Base-by-base conservation (phyloP, 1,284 basidiomycete species). In the Boletus sp. region DNA sequence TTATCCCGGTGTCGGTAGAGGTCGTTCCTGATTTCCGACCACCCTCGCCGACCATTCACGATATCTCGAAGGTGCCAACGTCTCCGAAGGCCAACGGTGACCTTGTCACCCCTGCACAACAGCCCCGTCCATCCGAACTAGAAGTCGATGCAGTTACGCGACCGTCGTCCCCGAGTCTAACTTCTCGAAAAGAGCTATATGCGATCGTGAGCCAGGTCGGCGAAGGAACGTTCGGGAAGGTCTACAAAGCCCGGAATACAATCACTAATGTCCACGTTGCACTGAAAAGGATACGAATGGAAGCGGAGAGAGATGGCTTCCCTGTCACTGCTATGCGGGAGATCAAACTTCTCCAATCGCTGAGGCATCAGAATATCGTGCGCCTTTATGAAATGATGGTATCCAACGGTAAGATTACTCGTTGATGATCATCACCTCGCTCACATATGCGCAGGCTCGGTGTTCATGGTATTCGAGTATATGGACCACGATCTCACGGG, bases 401-500 rank as follows among this genome's bases (percentile, higher is more conserved):
- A 1, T 92, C 93, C 0, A 91, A 91, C 58, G 92, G 94, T 94
- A 59, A 58, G 78, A 63, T n/a, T 13, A 46, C 32, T 29, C 33
- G 44, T 25, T 40, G 12, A 43, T 17, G 37, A 20, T 41, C 9
- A 23, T 7, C 26, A 38, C 30, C 43, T 48, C 37, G 44, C 56
- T 52, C 41, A 61, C 50, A 26, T 46, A 43, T 16, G 41, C 44
- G 13, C 57, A 94, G 94, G 92, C 47, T 89, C 90, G 35, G 92
- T 97, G 17, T 97, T 94, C 70, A 99, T 99, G 94, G 95, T 99
- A 23, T 94, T 99, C 62, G 94, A 99, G 69, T 99, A 99, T 68
- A 94, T 98, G 91, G 94, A 99, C 62, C 95, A 99, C 67, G 96
- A 99, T 65, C 76, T 99, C 44, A 97, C 94, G 3, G 97, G 97